Base-by-base conservation (phyloP, 1,284 basidiomycete genomes). In the Naganishia sp. region DNA sequence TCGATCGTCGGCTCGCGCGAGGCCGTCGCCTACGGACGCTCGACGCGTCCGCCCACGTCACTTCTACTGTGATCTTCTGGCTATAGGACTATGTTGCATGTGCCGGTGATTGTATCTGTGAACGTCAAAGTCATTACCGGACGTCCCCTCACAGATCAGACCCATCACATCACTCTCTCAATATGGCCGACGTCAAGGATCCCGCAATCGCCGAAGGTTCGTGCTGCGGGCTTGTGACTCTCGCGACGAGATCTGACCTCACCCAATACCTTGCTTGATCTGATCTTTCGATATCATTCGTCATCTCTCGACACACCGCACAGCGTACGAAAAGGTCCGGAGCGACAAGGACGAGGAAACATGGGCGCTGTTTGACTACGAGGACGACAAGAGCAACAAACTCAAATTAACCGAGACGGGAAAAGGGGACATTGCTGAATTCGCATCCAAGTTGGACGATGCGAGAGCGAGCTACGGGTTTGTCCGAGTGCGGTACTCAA, bases 311-410 rank as follows among this genome's bases (percentile, higher is more conserved):
- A 39, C 36, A 39, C 36, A 39, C 21, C 18, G 45, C 45, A 4
- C 75, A 94, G 92, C 91, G 63, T 94, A 94, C 82, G 82, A 86
- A 77, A 89, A 92, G 74, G 88, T 94, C 65, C 87, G 92, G 72
- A 84, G 83, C 67, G 86, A 90, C 83, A 92, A 91, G 77, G 83
- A 87, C 63, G 88, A 89, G 49, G 88, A 86, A 52, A 93, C 90
- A 76, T 94, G 92, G 92, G 75, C 92, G 60, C 82, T 94, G 65
- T 81, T 93, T 65, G 89, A 93, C 78, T 94, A 94, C 78, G 88
- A 90, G 86, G 86, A 85, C 73, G 90, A 92, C 78, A 86, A 86
- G 73, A 92, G 90, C 53, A 90, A 94, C 84, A 90, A 86, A 77
- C 85, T 94, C 72, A 79, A 81, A 70, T 81, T 95, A 73, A 87